Conservation (phyloP, 768 basidiomycete genomes). For the Termitomyces titanicus region DNA sequence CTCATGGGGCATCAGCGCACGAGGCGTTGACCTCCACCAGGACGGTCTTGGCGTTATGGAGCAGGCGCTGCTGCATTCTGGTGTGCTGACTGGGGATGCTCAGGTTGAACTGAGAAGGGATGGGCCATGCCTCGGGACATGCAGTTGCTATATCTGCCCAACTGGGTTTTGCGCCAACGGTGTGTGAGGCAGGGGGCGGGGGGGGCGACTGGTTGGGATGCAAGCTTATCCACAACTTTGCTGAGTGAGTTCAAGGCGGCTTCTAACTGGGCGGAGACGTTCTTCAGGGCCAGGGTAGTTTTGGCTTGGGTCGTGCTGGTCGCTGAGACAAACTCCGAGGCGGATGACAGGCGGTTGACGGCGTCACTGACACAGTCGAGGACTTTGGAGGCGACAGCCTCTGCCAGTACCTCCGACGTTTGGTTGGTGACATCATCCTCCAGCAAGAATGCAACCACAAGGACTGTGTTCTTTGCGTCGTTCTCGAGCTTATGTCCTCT, state of each 20-base stretch:
- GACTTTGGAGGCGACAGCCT: background rate
- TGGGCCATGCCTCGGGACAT: background rate
- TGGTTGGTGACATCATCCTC: conserved; percentile 1
- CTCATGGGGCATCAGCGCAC: background rate
- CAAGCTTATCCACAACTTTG: background rate
- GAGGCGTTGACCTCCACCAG: background rate
- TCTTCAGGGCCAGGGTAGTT: conserved; percentile 3
- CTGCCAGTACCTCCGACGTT: background rate
- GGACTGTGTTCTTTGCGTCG: background rate
- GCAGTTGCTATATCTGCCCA: background rate
- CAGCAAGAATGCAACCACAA: background rate
- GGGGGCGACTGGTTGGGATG: background rate
- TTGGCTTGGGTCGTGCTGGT: background rate
- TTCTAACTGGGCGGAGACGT: background rate
- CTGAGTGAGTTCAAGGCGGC: background rate
- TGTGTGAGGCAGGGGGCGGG: background rate
- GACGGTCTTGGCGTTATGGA: background rate
- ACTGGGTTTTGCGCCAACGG: background rate
- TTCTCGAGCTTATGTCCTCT: background rate
- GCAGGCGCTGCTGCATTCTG: conserved; percentile 1
- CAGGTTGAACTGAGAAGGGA: background rate
- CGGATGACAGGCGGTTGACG: background rate
- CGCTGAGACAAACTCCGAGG: background rate
- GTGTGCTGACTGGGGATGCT: background rate
- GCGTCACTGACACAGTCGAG: background rate